phyloP scores from a whole-genome alignment of 176 grass and related monocot species.

The Ananas comosus region DNA sequence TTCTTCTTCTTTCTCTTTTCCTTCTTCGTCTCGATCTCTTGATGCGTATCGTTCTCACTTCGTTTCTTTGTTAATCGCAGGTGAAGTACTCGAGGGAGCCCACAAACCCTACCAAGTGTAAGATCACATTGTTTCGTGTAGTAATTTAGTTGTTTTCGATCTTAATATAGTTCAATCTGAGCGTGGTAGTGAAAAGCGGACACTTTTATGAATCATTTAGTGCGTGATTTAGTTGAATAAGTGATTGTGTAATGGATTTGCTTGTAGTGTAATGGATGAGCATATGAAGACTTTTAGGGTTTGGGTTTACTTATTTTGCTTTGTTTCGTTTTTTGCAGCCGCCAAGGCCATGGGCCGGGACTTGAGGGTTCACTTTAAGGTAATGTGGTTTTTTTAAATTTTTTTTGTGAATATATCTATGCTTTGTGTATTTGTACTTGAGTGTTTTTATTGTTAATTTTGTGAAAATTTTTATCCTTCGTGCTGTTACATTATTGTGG shows the following conservation, averaged over 20 bases:
- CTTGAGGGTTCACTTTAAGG: constrained; percentile 88
- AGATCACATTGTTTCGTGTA: constrained; percentile 14
- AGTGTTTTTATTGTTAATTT: not conserved
- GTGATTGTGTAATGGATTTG: too few relatives aligned
- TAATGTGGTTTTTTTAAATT: constrained; percentile 8
- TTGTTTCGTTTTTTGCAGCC: constrained; percentile 33
- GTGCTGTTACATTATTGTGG: too few relatives aligned
- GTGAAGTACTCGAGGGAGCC: constrained; percentile 75
- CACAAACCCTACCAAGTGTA: constrained; percentile 61
- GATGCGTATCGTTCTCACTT: not conserved
- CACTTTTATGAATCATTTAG: too few relatives aligned
- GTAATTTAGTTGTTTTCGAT: not conserved
- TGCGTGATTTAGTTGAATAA: too few relatives aligned
- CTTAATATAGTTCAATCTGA: not conserved
- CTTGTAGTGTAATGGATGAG: too few relatives aligned
- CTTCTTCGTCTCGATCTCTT: not conserved
- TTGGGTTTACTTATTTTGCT: not conserved
- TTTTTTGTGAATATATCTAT: not conserved
- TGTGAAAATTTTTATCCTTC: not conserved
- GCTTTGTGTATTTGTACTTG: not conserved
- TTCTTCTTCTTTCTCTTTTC: not conserved
- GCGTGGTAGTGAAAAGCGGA: too few relatives aligned
- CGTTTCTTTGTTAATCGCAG: constrained; percentile 13
- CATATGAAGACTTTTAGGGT: too few relatives aligned
- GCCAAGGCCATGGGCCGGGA: constrained; percentile 82